Conservation (phyloP, 495 filamentous ascomycete genomes). For the Cladorrhinum samala region DNA sequence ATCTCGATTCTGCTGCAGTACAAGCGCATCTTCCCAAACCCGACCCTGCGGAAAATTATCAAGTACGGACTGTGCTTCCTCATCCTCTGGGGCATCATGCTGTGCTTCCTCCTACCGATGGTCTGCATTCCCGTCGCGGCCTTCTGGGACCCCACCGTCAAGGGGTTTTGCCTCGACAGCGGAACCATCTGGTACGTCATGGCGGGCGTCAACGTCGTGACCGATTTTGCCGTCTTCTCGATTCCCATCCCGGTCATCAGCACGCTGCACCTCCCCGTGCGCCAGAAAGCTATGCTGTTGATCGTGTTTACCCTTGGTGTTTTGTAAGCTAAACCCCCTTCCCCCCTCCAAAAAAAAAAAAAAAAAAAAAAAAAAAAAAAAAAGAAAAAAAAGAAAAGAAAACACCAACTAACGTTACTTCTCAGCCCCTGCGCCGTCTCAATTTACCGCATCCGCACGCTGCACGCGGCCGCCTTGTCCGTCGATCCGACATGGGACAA, state of each 20-base stretch:
- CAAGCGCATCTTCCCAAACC: slow-evolving; percentile 30
- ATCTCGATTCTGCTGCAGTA: slow-evolving; percentile 33
- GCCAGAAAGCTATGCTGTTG: slow-evolving; percentile 42
- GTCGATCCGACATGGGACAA: slow-evolving; percentile 37
- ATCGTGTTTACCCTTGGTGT: slow-evolving; percentile 42
- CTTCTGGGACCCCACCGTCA: slow-evolving; percentile 29
- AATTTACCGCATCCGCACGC: slow-evolving; percentile 32
- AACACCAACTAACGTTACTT: no score
- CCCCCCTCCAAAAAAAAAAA: no score
- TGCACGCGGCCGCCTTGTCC: slow-evolving; percentile 35
- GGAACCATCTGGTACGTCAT: slow-evolving; percentile 34
- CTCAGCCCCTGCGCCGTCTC: slow-evolving; percentile 28
- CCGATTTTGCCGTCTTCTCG: slow-evolving; percentile 22
- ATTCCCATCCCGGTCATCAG: slow-evolving; percentile 26
- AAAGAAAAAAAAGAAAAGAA: no score
- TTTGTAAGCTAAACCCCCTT: no score
- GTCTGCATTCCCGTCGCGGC: slow-evolving; percentile 29
- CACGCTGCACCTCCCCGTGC: slow-evolving; percentile 30
- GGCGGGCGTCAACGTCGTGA: slow-evolving; percentile 31
- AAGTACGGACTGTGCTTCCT: slow-evolving; percentile 28
- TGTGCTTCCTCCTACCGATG: slow-evolving; percentile 23
- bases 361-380: no score
- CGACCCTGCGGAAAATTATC: slow-evolving; percentile 23
- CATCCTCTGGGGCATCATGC: slow-evolving; percentile 26
- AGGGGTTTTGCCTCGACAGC: slow-evolving; percentile 26